A percentile compares a stretch with the other conserved stretches of the same genome.
phyloP scores from a whole-genome alignment of 129 eudicot genomes.

The Sambucus nigra region DNA sequence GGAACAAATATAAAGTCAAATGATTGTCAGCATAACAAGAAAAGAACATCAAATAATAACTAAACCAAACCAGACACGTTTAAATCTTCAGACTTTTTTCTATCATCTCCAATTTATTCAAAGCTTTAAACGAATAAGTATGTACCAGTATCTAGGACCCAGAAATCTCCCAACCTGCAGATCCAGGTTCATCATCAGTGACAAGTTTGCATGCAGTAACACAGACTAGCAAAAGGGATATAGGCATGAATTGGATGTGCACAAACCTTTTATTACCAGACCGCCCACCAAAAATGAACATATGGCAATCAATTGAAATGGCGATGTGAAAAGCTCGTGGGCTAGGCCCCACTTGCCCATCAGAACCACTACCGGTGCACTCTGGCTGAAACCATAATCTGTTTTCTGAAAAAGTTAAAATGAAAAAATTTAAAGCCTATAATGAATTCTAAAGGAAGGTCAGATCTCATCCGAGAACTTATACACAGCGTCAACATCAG shows the following conservation, averaged over 20 bases:
- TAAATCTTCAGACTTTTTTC: background rate
- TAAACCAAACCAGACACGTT: background rate
- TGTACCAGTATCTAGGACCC: slow-evolving; percentile 98
- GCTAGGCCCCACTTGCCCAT: slow-evolving; percentile 74
- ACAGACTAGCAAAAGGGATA: background rate
- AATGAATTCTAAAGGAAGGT: background rate
- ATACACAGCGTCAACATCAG: background rate
- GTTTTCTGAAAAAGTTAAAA: slow-evolving; percentile 40
- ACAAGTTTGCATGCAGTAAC: slow-evolving; percentile 3
- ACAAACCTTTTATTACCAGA: slow-evolving; percentile 75
- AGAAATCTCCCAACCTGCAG: slow-evolving; percentile 94
- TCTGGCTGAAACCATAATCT: slow-evolving; percentile 88
- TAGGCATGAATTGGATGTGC: background rate
- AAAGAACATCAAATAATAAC: background rate
- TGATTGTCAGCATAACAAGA: background rate
- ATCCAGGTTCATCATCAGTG: slow-evolving; percentile 14
- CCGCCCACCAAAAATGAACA: slow-evolving; percentile 96
- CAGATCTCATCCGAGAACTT: background rate
- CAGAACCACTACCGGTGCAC: slow-evolving; percentile 79
- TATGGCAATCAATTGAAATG: slow-evolving; percentile 80
- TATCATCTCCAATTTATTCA: slow-evolving; percentile 6
- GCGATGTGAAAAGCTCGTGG: slow-evolving; percentile 97
- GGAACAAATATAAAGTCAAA: slow-evolving; percentile 11
- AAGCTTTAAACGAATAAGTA: slow-evolving; percentile 5
- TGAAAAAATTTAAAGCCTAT: slow-evolving; percentile 1